Base-by-base conservation (phyloP, 2,329 filamentous ascomycete genomes). In the Microdochium bolleyi region DNA sequence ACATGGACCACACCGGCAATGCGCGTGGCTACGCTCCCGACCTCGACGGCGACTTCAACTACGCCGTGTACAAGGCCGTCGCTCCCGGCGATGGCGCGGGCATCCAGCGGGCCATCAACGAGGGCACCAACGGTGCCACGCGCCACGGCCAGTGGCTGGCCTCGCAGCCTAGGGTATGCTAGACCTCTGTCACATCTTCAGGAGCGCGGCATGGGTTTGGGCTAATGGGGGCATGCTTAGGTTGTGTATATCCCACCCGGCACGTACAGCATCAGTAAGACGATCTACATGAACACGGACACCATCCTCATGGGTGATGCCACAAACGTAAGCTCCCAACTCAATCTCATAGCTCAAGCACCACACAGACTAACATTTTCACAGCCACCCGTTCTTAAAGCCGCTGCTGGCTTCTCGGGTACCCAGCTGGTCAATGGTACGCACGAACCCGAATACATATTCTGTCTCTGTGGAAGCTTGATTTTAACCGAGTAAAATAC, bases 251-350 rank as follows among this genome's bases (percentile, higher is more conserved):
- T 74, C 41, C 71, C 71, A 0, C 65, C 71, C 1, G 73, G 72
- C 44, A 72, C 67, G 8, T 75, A 75, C 55, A 59, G 63, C 37
- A 61, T 75, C 51, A 63, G 60, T 53, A 51, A 65, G 49, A 73
- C 72, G 1, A 69, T 75, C 32, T 50, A 58, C 3, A 69, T 74
- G 67, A 70, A 71, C 52, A 73, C 72, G 0, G 72, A 73, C 49
- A 75, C 72, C 5, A 68, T 75, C 32, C 56, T 75, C 48, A 73
- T 75, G 68, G 73, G 72, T n/a, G 72, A 75, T 54, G 66, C 72
- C 1, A 72, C 67, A 3, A 63, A 73, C 51, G 68, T 68, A 24
- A 61, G 65, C 57, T 11, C 7, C 13, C 9, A 9, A 25, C 3
- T 3, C 1, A n/a, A 19, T 46, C 3, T 22, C 3, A 3, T 10